Conservation (phyloP, 345 rosid species). For the Salix brachista region DNA sequence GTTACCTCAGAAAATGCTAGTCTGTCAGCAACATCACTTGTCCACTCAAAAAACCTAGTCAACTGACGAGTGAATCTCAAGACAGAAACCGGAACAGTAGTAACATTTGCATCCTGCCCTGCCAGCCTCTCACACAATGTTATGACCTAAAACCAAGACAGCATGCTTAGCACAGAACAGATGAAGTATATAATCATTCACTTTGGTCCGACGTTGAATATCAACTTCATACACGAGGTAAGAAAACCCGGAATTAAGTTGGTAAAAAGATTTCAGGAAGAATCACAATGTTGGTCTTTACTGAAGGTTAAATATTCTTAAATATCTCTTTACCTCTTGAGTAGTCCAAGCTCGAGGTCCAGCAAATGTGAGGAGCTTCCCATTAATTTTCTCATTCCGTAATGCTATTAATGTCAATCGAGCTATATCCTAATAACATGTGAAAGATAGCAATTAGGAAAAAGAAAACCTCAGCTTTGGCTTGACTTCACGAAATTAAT, state of each 20-base stretch:
- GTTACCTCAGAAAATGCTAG: constrained; percentile 92
- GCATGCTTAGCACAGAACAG: neutral
- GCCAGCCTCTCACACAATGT: constrained; percentile 93
- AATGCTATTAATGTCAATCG: constrained; percentile 80
- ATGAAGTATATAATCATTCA: neutral
- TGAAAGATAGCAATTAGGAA: neutral
- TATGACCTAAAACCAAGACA: constrained; percentile 58
- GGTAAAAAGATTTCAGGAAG: neutral
- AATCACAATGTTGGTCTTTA: neutral
- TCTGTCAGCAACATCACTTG: constrained; percentile 94
- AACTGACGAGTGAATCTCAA: constrained; percentile 75
- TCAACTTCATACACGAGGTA: neutral
- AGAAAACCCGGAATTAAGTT: neutral
- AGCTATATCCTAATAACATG: constrained; percentile 71
- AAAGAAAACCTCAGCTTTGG: neutral
- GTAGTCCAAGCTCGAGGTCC: constrained; percentile 99
- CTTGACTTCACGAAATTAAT: neutral
- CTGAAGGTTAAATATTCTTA: neutral
- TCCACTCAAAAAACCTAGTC: constrained; percentile 81
- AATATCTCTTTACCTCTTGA: constrained; percentile 63
- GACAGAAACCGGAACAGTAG: constrained; percentile 83
- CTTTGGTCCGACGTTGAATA: neutral
- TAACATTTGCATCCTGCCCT: constrained; percentile 97
- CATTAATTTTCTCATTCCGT: constrained; percentile 63
- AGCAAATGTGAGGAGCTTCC: constrained; percentile 85